Base-by-base conservation (phyloP, 345 rosid species). In the Geranium rotundifolium region DNA sequence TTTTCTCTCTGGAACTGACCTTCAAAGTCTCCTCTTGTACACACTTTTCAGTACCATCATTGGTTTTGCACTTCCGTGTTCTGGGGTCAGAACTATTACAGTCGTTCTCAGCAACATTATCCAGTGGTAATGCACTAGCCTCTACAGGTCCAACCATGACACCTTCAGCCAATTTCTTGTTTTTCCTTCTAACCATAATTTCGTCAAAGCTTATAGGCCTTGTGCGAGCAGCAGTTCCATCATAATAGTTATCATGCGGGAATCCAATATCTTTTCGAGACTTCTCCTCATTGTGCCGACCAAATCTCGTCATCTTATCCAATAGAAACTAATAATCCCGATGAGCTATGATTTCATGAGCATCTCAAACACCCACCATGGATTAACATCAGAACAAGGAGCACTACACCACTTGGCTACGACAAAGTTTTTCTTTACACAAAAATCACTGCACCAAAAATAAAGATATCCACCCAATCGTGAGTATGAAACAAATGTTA, bases 201-300 rank as follows among this genome's bases (percentile, higher is more conserved):
- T 86, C 97, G 61, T 86, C 91, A 63, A 76, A 79, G 66, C 88
- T 81, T 71, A 79, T 75, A 56, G 97, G 96, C 75, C 99, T 86
- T 31, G 95, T 88, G 39, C 97, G 84, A 63, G 99, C 99, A 72
- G 97, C 82, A 66, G 90, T 80, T 65, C 86, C 88, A 60, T 78
- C 85, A 65, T 72, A 50, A 52, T 50, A 55, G 60, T 69, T 54
- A 27, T 62, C 75, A 15, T 30, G 54, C 16, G 66, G 57, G 20
- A 62, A 37, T 58, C 58, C 71, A 57, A 71, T 66, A 67, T 70
- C 66, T 63, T 62, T 77, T 69, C 49, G 78, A 70, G 70, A 55
- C 41, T 72, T 86, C 34, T 71, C 88, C 41, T 71, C 88, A 34
- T 67, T 83, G 23, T 56, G 74, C 64, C 65, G 56, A 65, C 75